These are phyloP conservation scores for Dactylorhiza incarnata DNA, from an alignment of 106 monocot genomes.

Conservation along the genomic window DNA sequence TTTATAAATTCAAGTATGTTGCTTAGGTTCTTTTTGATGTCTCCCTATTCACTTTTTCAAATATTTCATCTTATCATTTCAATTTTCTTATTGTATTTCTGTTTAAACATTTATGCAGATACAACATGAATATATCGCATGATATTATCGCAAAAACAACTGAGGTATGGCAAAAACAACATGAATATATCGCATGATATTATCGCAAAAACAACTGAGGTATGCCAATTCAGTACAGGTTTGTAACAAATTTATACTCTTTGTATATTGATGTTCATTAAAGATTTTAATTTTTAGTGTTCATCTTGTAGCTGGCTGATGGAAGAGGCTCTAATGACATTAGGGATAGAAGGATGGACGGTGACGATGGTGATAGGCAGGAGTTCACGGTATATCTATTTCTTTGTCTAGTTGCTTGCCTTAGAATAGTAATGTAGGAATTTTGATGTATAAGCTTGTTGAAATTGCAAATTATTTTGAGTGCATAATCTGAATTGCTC, in stretches of 20 bases:
- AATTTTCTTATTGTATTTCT: not conserved
- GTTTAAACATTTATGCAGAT: constrained; percentile 34
- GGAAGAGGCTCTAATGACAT: constrained; percentile 62
- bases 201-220: no score
- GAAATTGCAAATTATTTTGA: not conserved
- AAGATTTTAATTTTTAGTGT: constrained; percentile 2
- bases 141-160: no score
- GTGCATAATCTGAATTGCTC: not conserved
- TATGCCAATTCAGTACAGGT: constrained; percentile 98
- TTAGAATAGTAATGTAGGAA: not conserved
- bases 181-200: constrained; percentile 60
- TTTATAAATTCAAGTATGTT: constrained; percentile 83
- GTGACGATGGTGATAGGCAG: constrained; percentile 61
- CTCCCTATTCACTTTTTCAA: not conserved
- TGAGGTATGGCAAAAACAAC: no score
- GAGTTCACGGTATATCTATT: constrained; percentile 63
- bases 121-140: constrained; percentile 92
- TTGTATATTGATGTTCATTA: not conserved
- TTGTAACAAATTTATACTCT: not conserved
- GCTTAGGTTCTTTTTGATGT: not conserved
- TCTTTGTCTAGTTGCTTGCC: constrained; percentile 1
- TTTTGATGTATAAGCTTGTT: not conserved
- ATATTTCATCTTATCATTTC: not conserved
- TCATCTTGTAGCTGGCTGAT: constrained; percentile 53
- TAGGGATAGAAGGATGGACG: constrained; percentile 64